Base-by-base conservation (phyloP, 176 grass and related monocot genomes). In the Cenchrus americanus region DNA sequence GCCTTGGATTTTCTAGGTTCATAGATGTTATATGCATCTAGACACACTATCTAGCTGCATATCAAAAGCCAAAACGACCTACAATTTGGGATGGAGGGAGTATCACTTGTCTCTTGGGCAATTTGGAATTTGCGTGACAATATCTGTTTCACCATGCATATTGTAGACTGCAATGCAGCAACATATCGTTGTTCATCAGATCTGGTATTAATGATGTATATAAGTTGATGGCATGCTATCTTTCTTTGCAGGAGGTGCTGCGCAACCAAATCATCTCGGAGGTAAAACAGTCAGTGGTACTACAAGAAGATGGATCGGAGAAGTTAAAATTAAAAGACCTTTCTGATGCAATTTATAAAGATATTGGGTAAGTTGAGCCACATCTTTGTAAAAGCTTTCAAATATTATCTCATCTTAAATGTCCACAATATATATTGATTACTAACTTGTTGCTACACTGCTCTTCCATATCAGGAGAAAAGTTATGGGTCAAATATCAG, bases 261-360 rank as follows among this genome's bases (percentile, higher is more conserved):
- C 89, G 86, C 67, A 90, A 75, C 59, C 86, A 72, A 65, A 92
- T 96, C 63, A 68, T 98, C 22, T 51, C 86, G 21, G 91, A 94
- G 70, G 89, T 98, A 58, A 96, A 90, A 66, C 89, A 92, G 69
- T 98, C 96, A 30, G n/a, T 94, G 80, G 83, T 98, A 44, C 50
- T 98, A 68, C 91, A 90, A 90, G 89, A 95, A 83, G 96, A 98
- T n/a, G 85, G 71, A 44, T 95, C 85, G 72, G 93, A 94, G 65
- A 88, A 89, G 74, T 66, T 95, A 65, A 96, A 99, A 86, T 26
- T 99, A 60, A 91, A 94, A 81, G 89, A 99, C 30, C 91, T 98
- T 87, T 98, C 91, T 62, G 96, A 95, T 94, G 91, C 87, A 43
- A 78, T 98, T 76, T 98, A 82, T 90, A 87, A 95, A 87, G 89